Evolutionary conservation across 805 yeast genomes (phyloP).

Genomic region (Sungouiella blattae): DNA sequence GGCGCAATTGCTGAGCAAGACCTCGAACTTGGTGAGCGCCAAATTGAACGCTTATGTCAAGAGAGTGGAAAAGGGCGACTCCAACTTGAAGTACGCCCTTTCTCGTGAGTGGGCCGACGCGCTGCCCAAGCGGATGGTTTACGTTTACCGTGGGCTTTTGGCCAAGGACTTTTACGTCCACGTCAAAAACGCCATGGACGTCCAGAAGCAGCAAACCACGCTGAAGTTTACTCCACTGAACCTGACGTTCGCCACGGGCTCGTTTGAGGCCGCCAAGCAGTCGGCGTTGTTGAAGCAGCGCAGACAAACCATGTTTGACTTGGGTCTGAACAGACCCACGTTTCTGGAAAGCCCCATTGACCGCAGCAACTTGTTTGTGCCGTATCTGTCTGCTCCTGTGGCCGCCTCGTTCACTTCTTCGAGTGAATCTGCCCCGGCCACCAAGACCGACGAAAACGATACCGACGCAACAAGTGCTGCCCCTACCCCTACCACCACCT

Average conservation of each 20-base stretch:
- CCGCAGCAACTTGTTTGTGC: conserved; percentile 50
- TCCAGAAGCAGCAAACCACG: conserved; percentile 31
- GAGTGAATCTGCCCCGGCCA: too few species aligned
- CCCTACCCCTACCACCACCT: too few species aligned
- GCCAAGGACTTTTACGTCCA: conserved; percentile 73
- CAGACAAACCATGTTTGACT: conserved; percentile 52
- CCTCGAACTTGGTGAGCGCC: conserved; percentile 78
- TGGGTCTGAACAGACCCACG: conserved; percentile 41
- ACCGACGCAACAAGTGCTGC: too few species aligned
- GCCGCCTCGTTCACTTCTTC: conserved; percentile 64
- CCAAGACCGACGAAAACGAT: conserved; percentile 10
- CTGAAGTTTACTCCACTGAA: conserved; percentile 7
- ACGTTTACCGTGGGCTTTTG: conserved; percentile 75
- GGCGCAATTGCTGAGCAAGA: conserved; percentile 76
- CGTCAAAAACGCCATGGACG: conserved; percentile 62
- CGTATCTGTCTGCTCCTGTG: conserved; percentile 75
- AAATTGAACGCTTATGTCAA: conserved; percentile 82
- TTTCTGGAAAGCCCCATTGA: conserved; percentile 42
- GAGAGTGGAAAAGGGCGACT: conserved; percentile 80
- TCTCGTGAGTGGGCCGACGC: conserved; percentile 92
- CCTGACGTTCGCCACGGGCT: conserved; percentile 14
- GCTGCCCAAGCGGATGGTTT: conserved; percentile 84
- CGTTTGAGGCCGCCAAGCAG: conserved; percentile 36
- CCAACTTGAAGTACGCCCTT: conserved; percentile 64
- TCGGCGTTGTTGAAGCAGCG: conserved; percentile 37